Evolutionary conservation across 768 basidiomycete genomes (phyloP), one percentile per base, ranked within the genome.

Genomic region (Mycena belliarum): DNA sequence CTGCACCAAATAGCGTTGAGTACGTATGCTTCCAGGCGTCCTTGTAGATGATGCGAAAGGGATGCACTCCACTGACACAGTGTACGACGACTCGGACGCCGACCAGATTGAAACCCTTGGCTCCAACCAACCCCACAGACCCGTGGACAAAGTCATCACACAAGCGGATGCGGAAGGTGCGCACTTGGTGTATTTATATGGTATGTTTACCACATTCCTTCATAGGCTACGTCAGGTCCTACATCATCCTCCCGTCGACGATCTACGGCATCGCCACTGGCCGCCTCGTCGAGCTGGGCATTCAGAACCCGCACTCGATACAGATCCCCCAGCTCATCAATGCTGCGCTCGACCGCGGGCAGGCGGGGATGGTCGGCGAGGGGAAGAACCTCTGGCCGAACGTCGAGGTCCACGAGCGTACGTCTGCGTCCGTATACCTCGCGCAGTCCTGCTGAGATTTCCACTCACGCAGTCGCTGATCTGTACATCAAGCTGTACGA

Each of bases 351-450:
- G 69, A 62, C 46, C 68, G 69, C 20, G 66, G 68, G 32, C 65
- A 32, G 20, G 26, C 18, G 9, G 43, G 43, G 6, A 70, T 83
- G 63, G 72, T 88, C 4, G 85, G 86, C 0, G 63, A 75, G 40
- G 87, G 88, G 1, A 70, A 76, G 64, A 85, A 87, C 51, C 42
- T 83, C 7, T 89, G 85, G 86, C 77, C 80, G 0, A 72, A 84
- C 57, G 81, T 86, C 6, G 66, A 83, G 59, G 75, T 85, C 37
- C 70, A 82, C 37, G 84, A 87, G 42, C 62, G 84, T 83, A 55
- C 49, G 66, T 65, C 29, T 32, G 7, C 10, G 53, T 11, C 41
- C 15, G 25, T 18, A n/a, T n/a, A n/a, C 25, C 18, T n/a, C 35
- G n/a, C 32, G 21, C 24, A 20, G 12, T 12, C 20, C 15, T 16